phyloP scores from a whole-genome alignment of 345 rosid genomes.

The Populus alba region DNA sequence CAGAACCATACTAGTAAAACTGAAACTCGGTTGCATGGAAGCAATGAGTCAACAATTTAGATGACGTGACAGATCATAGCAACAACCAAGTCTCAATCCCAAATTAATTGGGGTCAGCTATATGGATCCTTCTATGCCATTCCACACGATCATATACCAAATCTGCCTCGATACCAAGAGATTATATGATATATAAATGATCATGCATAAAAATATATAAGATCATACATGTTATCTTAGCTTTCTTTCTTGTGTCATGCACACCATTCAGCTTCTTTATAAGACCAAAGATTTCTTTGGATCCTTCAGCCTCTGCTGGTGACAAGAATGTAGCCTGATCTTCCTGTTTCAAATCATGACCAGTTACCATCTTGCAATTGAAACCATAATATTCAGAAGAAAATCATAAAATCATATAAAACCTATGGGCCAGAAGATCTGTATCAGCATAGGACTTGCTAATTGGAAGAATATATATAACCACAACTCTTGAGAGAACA shows the following conservation, averaged over 20 bases:
- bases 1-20: conserved; percentile 2
- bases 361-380: not conserved
- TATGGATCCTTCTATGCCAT: too few relatives aligned
- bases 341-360: conserved; percentile 48
- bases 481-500: not conserved
- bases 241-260: conserved; percentile 57
- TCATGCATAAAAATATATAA: not conserved
- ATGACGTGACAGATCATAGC: not conserved
- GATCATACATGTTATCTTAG: conserved; percentile 64
- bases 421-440: not conserved
- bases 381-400: not conserved
- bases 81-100: too few relatives aligned
- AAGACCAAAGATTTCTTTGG: conserved; percentile 60
- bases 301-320: conserved; percentile 52
- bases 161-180: too few relatives aligned
- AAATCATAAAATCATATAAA: not conserved
- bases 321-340: conserved; percentile 44
- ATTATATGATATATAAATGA: not conserved
- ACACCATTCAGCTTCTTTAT: conserved; percentile 63
- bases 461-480: not conserved
- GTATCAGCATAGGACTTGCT: not conserved
- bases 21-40: conserved; percentile 1
- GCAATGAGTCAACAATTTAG: not conserved
- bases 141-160: too few relatives aligned
- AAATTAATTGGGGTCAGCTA: too few relatives aligned